Evolutionary conservation across 2,329 filamentous ascomycete genomes (phyloP), one percentile per base, ranked within the genome.

Genomic region (Helicocarpus griseus): DNA sequence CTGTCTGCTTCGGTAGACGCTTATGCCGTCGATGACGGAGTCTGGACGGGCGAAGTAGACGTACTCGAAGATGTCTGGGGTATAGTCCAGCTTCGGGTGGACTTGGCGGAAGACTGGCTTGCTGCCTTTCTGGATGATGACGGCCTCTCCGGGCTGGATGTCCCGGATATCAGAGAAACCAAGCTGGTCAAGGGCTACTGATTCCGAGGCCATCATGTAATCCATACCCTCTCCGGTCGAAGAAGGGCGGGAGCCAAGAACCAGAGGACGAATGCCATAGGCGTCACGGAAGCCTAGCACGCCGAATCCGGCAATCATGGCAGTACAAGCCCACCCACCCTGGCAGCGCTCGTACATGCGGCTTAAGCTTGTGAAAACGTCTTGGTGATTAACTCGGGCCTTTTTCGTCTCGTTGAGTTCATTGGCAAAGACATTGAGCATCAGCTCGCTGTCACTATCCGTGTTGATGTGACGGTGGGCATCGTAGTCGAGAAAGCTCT

Each of bases 181-280:
- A 45, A 91, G 82, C 66, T 94, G 88, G 43, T 79, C 79, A 44
- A 95, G 73, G 7, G 89, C 89, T 47, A 95, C 83, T 7, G 86
- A 91, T 69, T 95, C 89, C 0, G 89, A 95, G 1, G 89, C 88
- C 74, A 95, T 81, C 79, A 95, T 89, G 73, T 94, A 95, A 69
- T 95, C 89, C 54, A 71, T 84, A 5, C 81, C 82, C 4, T 79
- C 74, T 33, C 79, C 76, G 36, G 81, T 85, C 13, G 74, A 69
- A 1, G 86, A 89, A 1, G 81, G 77, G 50, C 89, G 80, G 46
- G 82, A 86, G 39, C 89, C 89, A 8, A 95, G 72, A 44, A 87
- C 80, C 57, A 95, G 79, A 2, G 89, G 89, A 11, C 89, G 86
- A 63, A 94, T 94, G 56, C 87, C 88, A 62, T 89, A 81, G 5